phyloP scores from a whole-genome alignment of 140 eudicot genomes.

The Oenanthe javanica region DNA sequence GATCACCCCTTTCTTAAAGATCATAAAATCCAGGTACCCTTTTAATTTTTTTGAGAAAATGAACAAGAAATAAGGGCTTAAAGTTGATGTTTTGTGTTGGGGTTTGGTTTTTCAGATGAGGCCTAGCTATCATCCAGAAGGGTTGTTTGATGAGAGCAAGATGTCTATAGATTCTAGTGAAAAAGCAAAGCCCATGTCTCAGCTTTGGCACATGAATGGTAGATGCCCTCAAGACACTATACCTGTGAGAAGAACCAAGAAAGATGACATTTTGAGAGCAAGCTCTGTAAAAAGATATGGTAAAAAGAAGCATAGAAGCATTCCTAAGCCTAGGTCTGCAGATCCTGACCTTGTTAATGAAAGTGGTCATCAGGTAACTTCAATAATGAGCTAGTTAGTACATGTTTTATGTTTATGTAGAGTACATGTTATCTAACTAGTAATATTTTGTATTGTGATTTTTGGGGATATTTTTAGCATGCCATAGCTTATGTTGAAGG shows the following conservation, averaged over 20 bases:
- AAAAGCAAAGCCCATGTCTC: conserved; percentile 39
- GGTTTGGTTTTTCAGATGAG: conserved; percentile 40
- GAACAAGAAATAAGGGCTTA: conserved; percentile 4
- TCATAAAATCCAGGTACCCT: conserved; percentile 86
- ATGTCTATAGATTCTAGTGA: conserved; percentile 33
- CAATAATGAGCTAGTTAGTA: not conserved
- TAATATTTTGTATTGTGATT: not conserved
- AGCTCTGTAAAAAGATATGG: conserved; percentile 96
- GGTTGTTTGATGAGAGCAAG: conserved; percentile 65
- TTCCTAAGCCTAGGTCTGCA: conserved; percentile 78
- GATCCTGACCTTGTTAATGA: conserved; percentile 88
- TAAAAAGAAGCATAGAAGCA: conserved; percentile 59
- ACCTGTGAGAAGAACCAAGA: conserved; percentile 85
- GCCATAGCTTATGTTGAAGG: conserved; percentile 96
- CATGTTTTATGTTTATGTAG: not conserved
- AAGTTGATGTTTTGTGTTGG: not conserved
- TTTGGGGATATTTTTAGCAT: conserved; percentile 38
- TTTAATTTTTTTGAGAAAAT: conserved; percentile 4
- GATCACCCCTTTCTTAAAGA: conserved; percentile 96
- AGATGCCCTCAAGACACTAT: conserved; percentile 68
- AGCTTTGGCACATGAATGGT: conserved; percentile 89
- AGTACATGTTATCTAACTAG: not conserved
- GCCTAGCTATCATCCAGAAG: conserved; percentile 86
- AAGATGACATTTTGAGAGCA: conserved; percentile 88
- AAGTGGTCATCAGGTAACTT: conserved; percentile 92